Base-by-base conservation (phyloP, 2,329 filamentous ascomycete species). In the Trichoderma harzianum region DNA sequence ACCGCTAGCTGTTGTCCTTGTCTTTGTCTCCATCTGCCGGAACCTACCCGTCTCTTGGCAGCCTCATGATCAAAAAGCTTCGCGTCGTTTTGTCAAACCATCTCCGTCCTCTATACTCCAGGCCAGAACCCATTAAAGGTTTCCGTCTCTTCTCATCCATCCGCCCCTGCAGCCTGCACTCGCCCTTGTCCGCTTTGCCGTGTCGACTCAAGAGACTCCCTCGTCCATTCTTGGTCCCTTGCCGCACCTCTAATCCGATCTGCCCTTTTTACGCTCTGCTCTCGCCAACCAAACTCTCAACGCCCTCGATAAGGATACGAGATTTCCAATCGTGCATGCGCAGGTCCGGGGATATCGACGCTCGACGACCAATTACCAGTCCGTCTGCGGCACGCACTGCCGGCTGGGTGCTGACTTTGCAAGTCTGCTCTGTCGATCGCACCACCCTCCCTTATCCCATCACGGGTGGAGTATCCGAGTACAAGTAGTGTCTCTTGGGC, bases 21-120 rank as follows among this genome's bases (percentile, higher is more conserved):
- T 21, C 43, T 18, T 51, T 14, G 47, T 53, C 55, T 57, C 21
- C 24, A 16, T 47, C 36, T 58, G 26, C 53, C 36, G 43, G 55
- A 58, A 36, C 63, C 53, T 39, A 55, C 69, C 66, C 63, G 36
- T 39, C 24, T 43, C 69, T 71, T 62, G 69, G 69, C 69, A 55
- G 63, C 24, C 53, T 65, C 53, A 32, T 58, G 65, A 68, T 36
- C 65, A 32, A 47, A 63, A 62, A n/a, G 34, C 53, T 47, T 60
- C 65, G 65, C 65, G 65, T 68, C 24, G 28, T 32, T 34, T 30
- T 34, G 11, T 53, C 61, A 55, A 43, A 43, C 30, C 36, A 36
- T 32, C 63, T 32, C 28, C 43, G 21, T 53, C 47, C 21, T 12
- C 43, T 21, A 21, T 51, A 51, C 10, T 53, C 43, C 43, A 51